Conservation (phyloP, 305 asterid genomes). For the Fraxinus nigra region DNA sequence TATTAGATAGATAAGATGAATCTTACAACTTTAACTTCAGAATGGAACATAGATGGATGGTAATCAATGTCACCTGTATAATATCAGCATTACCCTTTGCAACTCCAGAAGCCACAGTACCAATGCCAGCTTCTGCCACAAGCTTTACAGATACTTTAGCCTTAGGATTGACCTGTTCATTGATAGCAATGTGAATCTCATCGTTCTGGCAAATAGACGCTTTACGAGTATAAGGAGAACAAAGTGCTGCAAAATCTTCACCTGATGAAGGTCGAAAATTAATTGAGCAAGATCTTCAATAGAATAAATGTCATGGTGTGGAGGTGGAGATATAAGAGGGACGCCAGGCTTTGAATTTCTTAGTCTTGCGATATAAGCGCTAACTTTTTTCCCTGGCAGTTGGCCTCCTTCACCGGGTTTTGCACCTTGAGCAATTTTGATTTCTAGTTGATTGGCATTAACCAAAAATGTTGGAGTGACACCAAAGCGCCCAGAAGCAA, state of each 20-base stretch:
- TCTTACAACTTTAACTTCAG: not conserved
- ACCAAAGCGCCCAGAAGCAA: conserved; percentile 63
- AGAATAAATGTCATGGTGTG: conserved; percentile 60
- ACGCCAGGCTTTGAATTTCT: conserved; percentile 57
- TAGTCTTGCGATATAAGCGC: conserved; percentile 50
- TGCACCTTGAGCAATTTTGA: conserved; percentile 62
- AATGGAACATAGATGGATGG: not conserved
- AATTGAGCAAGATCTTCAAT: conserved; percentile 62
- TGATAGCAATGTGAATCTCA: not conserved
- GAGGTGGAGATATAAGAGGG: conserved; percentile 61
- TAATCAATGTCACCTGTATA: conserved; percentile 37
- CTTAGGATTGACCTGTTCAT: conserved; percentile 45
- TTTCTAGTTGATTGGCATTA: conserved; percentile 51
- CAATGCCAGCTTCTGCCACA: conserved; percentile 59
- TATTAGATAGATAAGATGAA: not conserved
- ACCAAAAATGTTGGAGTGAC: conserved; percentile 56
- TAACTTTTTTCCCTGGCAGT: conserved; percentile 58
- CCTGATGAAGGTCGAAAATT: conserved; percentile 61
- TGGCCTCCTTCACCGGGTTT: conserved; percentile 67
- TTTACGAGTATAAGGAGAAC: not conserved
- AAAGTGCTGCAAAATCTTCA: not conserved
- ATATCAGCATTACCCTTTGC: conserved; percentile 63
- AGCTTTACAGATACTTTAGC: conserved; percentile 59
- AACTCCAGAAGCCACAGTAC: conserved; percentile 62
- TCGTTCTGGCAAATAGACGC: not conserved